Evolutionary conservation across 192 early-diverging fungal species (phyloP).

Genomic region (Oehlia diaphana): DNA sequence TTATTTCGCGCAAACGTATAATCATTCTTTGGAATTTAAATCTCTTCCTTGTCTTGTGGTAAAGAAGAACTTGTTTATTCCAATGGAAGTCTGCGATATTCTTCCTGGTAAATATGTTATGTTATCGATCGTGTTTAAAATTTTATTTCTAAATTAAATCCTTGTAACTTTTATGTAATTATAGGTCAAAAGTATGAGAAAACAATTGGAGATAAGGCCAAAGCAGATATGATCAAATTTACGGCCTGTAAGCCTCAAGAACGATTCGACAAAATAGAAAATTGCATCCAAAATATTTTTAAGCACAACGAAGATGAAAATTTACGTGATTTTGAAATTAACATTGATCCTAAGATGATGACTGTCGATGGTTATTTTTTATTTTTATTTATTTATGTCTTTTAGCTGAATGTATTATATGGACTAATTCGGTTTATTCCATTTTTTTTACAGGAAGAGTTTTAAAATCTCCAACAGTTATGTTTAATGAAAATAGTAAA

Average conservation of each 20-base stretch:
- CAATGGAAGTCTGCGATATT: conserved; percentile 19
- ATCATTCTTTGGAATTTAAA: conserved; percentile 49
- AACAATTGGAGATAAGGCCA: neutral
- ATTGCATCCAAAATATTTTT: conserved; percentile 5
- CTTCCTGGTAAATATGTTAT: neutral
- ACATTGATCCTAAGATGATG: neutral
- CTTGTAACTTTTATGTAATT: neutral
- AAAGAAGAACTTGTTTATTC: conserved; percentile 13
- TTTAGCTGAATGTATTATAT: neutral
- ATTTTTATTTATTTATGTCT: neutral
- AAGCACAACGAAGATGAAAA: conserved; percentile 14
- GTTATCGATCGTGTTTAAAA: neutral
- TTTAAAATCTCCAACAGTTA: neutral
- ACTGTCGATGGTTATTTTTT: neutral
- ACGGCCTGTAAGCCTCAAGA: neutral
- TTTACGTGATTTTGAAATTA: conserved; percentile 1
- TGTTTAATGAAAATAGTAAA: neutral
- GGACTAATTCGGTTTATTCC: neutral
- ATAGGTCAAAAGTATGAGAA: conserved; percentile 23
- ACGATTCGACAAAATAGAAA: conserved; percentile 3
- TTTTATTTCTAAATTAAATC: neutral
- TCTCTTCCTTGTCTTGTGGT: conserved; percentile 8
- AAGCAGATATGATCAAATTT: conserved; percentile 18
- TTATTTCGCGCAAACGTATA: conserved; percentile 80
- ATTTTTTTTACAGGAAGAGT: conserved; percentile 3